A percentile compares a stretch with the other conserved stretches of the same genome.
phyloP scores from a whole-genome alignment of 1,284 basidiomycete genomes.

The Rhizopogon hawkerae region DNA sequence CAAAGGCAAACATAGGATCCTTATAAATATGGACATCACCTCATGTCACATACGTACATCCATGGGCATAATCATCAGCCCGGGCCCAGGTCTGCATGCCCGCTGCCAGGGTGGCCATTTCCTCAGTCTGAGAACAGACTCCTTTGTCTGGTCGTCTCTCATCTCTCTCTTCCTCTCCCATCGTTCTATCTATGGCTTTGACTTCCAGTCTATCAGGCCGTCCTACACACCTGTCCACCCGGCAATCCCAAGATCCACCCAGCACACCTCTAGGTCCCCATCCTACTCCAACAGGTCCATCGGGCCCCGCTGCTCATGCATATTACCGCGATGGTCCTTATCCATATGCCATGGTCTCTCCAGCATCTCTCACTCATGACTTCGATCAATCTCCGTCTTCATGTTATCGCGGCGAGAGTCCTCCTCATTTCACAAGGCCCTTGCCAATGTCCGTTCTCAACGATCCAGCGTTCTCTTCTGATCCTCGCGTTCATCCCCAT shows the following conservation, averaged over 20 bases:
- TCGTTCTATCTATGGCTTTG: conserved; percentile 13
- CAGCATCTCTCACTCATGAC: conserved; percentile 8
- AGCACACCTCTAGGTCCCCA: conserved; percentile 3
- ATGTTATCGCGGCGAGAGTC: not conserved
- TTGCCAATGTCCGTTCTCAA: conserved; percentile 22
- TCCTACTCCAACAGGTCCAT: not conserved
- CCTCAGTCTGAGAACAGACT: not conserved
- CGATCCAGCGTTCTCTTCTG: conserved; percentile 51
- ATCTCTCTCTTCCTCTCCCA: not conserved
- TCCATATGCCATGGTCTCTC: conserved; percentile 6
- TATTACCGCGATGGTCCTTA: not conserved
- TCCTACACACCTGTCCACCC: conserved; percentile 5
- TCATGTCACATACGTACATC: not conserved
- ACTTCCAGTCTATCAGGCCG: conserved; percentile 1
- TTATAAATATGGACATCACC: not conserved
- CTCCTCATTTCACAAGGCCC: conserved; percentile 15
- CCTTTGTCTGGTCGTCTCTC: not conserved
- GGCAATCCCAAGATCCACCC: too few relatives aligned
- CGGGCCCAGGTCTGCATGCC: not conserved
- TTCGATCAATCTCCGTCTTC: conserved; percentile 6
- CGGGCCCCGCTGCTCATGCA: not conserved
- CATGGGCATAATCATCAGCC: too few relatives aligned
- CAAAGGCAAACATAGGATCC: not conserved
- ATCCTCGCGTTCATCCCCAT: conserved; percentile 42
- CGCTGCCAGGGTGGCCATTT: not conserved